These are phyloP conservation scores for Juglanconis oblonga DNA, from an alignment of 2,329 filamentous ascomycete species.

Conservation along the genomic window DNA sequence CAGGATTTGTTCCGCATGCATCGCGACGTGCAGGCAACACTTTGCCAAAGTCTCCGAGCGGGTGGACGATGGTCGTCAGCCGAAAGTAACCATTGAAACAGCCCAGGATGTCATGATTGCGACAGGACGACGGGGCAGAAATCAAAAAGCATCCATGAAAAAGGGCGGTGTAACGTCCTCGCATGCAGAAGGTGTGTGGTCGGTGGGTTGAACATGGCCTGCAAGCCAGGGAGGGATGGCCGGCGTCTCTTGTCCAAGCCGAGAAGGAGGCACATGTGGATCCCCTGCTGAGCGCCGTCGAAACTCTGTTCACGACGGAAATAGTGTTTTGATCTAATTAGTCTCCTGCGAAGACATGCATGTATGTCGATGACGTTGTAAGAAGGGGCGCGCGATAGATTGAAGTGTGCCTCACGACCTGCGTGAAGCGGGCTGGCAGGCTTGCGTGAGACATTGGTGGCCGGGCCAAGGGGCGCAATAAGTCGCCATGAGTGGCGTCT, in stretches of 20 bases:
- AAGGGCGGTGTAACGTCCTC: conserved; percentile 16
- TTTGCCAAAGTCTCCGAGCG: conserved; percentile 9
- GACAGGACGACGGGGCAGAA: conserved; percentile 1
- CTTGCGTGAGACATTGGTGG: conserved; percentile 6
- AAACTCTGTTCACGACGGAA: conserved; percentile 8
- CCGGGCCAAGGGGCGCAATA: background rate
- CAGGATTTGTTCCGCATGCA: conserved; percentile 11
- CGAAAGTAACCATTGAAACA: background rate
- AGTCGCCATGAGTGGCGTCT: conserved; percentile 9
- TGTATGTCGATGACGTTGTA: conserved; percentile 16
- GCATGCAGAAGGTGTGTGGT: conserved; percentile 5
- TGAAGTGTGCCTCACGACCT: conserved; percentile 15
- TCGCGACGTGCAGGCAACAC: conserved; percentile 10
- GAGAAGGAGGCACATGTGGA: conserved; percentile 6
- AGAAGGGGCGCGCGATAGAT: conserved; percentile 12
- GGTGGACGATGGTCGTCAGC: conserved; percentile 1
- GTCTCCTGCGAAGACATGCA: conserved; percentile 6
- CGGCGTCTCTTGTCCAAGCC: conserved; percentile 8
- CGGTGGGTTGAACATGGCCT: conserved; percentile 11
- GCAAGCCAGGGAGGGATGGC: conserved; percentile 1
- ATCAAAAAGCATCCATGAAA: conserved; percentile 2
- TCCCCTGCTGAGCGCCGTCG: conserved; percentile 13
- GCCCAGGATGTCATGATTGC: conserved; percentile 8
- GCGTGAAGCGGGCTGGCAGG: background rate
- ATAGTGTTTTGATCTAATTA: conserved; percentile 14